These are phyloP conservation scores for Pholiota molesta DNA, from an alignment of 768 basidiomycete species.

Conservation along the genomic window DNA sequence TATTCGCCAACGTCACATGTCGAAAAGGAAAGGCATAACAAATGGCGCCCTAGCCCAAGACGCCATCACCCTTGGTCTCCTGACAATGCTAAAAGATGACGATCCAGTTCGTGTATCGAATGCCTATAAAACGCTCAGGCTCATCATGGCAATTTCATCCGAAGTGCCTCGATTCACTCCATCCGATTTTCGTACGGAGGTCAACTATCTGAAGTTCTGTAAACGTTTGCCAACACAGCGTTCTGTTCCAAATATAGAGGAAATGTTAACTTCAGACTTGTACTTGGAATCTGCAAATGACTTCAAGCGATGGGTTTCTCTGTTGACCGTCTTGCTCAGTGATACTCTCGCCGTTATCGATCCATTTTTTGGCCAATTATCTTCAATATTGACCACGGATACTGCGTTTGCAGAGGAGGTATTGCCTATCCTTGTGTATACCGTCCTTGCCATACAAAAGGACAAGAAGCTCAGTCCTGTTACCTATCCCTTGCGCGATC, in stretches of 20 bases:
- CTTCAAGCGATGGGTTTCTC: slow-evolving; percentile 66
- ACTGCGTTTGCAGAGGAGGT: slow-evolving; percentile 63
- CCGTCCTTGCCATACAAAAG: slow-evolving; percentile 48
- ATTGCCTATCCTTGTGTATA: slow-evolving; percentile 78
- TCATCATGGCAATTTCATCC: slow-evolving; percentile 47
- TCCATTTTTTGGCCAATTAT: slow-evolving; percentile 71
- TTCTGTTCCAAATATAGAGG: slow-evolving; percentile 37
- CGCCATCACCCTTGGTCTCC: slow-evolving; percentile 54
- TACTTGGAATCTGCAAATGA: slow-evolving; percentile 45
- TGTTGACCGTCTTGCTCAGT: slow-evolving; percentile 57
- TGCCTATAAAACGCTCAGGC: slow-evolving; percentile 70
- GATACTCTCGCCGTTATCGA: slow-evolving; percentile 57
- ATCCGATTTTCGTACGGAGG: slow-evolving; percentile 43
- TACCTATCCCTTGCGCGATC: slow-evolving; percentile 28
- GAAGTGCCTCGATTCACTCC: slow-evolving; percentile 33
- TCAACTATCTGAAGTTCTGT: slow-evolving; percentile 53
- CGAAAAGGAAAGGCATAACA: slow-evolving; percentile 12
- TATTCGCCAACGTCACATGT: slow-evolving; percentile 36
- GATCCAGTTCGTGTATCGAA: slow-evolving; percentile 50
- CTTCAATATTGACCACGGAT: slow-evolving; percentile 57
- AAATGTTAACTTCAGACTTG: slow-evolving; percentile 35
- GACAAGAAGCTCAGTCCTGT: slow-evolving; percentile 17
- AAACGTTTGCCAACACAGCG: slow-evolving; percentile 36
- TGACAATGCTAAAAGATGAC: slow-evolving; percentile 60
- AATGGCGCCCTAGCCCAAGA: slow-evolving; percentile 40